Conservation (phyloP, 306 rosid species). For the Hylodesmum podocarpum region DNA sequence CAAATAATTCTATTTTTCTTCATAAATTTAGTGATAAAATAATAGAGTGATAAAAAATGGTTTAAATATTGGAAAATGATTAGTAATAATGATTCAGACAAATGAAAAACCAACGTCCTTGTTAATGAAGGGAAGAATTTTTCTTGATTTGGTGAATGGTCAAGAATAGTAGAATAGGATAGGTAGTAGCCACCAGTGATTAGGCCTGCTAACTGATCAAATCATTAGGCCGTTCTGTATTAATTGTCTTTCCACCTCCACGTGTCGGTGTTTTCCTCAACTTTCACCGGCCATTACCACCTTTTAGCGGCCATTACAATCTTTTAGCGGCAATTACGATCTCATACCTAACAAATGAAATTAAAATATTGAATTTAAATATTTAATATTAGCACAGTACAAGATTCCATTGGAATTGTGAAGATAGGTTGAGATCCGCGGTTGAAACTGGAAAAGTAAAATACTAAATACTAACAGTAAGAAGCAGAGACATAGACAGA, state of each 20-base stretch:
- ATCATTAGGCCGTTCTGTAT: not conserved
- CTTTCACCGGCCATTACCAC: not conserved
- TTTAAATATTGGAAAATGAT: too few relatives aligned
- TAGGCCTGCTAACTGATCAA: constrained; percentile 7
- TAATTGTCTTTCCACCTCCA: not conserved
- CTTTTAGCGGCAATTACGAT: constrained; percentile 11
- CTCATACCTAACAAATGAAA: not conserved
- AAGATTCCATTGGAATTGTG: not conserved
- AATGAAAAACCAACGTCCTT: too few relatives aligned
- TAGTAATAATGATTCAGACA: too few relatives aligned
- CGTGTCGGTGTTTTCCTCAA: not conserved
- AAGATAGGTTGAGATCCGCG: not conserved
- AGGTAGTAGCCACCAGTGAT: not conserved
- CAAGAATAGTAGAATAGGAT: not conserved
- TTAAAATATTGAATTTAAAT: not conserved
- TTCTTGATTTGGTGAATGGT: not conserved
- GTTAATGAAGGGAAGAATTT: not conserved
- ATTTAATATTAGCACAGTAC: too few relatives aligned
- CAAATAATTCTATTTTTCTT: too few relatives aligned
- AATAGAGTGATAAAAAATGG: too few relatives aligned
- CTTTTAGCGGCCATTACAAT: constrained; percentile 11
- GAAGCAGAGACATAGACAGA: not conserved
- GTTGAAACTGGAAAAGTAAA: not conserved
- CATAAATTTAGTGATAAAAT: too few relatives aligned
- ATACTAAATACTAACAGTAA: not conserved